phyloP scores from a whole-genome alignment of 257 asterid genomes.

The Solanum peruvianum region DNA sequence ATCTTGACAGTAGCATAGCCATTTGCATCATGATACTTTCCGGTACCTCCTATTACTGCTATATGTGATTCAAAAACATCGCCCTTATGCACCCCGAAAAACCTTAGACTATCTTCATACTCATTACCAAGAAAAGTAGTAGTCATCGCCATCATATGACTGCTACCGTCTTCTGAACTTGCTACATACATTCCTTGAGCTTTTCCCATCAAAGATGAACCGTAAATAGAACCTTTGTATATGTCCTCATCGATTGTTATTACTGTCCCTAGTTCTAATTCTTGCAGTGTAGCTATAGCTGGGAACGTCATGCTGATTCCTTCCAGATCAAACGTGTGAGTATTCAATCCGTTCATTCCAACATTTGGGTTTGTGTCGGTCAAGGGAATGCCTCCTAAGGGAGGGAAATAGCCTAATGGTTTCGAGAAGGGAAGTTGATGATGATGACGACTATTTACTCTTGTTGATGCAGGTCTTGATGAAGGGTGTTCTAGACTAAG shows the following conservation, averaged over 20 bases:
- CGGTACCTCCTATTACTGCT: slow-evolving; percentile 69
- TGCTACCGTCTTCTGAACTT: slow-evolving; percentile 55
- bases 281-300: slow-evolving; percentile 17
- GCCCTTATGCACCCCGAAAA: slow-evolving; percentile 51
- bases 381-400: slow-evolving; percentile 7
- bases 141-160: slow-evolving; percentile 70
- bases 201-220: slow-evolving; percentile 51
- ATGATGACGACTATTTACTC: slow-evolving; percentile 1
- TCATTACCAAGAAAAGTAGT: slow-evolving; percentile 52
- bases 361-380: background rate
- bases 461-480: background rate
- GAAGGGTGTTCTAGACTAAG: slow-evolving; percentile 3
- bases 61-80: slow-evolving; percentile 49
- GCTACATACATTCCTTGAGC: slow-evolving; percentile 69
- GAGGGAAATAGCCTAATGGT: slow-evolving; percentile 19
- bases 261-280: slow-evolving; percentile 42
- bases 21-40: slow-evolving; percentile 60
- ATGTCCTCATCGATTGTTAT: slow-evolving; percentile 50
- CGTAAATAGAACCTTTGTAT: slow-evolving; percentile 31
- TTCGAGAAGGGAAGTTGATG: slow-evolving; percentile 21
- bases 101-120: slow-evolving; percentile 37
- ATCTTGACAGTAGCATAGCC: slow-evolving; percentile 44
- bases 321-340: slow-evolving; percentile 8
- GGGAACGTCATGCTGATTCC: slow-evolving; percentile 18
- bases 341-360: background rate